These are phyloP conservation scores for Tothia fuscella DNA, from an alignment of 2,329 filamentous ascomycete species.

Conservation along the genomic window DNA sequence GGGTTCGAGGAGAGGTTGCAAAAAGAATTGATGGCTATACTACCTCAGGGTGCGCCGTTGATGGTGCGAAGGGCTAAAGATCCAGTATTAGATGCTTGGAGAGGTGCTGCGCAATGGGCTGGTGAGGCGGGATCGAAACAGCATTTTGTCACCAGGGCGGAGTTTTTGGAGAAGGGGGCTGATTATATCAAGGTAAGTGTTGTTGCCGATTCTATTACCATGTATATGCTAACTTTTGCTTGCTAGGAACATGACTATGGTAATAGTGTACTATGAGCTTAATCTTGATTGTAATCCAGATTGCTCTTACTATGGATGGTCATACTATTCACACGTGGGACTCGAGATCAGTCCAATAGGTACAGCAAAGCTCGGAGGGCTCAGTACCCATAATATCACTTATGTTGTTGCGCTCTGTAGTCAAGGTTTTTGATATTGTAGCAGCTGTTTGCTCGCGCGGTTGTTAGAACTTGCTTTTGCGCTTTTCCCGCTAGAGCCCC, in stretches of 20 bases:
- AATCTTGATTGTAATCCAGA: too few species aligned
- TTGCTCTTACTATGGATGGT: too few species aligned
- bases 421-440: too few species aligned
- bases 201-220: background rate
- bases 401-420: too few species aligned
- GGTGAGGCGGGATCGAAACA: slow-evolving; percentile 45
- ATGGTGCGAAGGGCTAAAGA: slow-evolving; percentile 61
- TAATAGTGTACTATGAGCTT: slow-evolving; percentile 2
- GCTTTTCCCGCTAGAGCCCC: too few species aligned
- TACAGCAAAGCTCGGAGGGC: too few species aligned
- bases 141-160: slow-evolving; percentile 62
- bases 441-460: too few species aligned
- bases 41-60: slow-evolving; percentile 59
- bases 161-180: slow-evolving; percentile 82
- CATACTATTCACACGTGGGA: too few species aligned
- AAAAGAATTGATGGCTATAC: slow-evolving; percentile 57
- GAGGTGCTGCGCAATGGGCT: slow-evolving; percentile 80
- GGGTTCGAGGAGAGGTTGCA: slow-evolving; percentile 76
- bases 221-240: slow-evolving; percentile 7
- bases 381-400: too few species aligned
- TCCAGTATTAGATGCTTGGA: slow-evolving; percentile 81
- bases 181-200: slow-evolving; percentile 73
- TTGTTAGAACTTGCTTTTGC: too few species aligned
- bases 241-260: slow-evolving; percentile 12
- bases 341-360: too few species aligned